phyloP scores from a whole-genome alignment of 805 yeast species.

The Debaryomyces tyrocola region DNA sequence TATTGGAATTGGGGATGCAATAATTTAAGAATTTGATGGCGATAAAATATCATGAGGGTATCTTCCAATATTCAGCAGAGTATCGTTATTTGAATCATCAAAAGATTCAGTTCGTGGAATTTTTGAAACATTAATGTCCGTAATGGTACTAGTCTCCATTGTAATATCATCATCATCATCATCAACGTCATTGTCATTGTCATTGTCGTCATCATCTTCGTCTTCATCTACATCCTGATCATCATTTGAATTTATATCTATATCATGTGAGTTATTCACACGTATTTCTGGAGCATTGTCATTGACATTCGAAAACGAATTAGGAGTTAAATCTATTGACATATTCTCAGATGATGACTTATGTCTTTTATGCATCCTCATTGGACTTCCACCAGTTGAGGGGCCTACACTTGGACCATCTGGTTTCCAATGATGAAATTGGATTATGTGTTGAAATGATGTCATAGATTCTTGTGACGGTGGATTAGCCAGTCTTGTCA shows the following conservation, averaged over 20 bases:
- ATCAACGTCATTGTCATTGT: not conserved
- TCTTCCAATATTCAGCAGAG: constrained; percentile 23
- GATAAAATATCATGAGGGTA: constrained; percentile 31
- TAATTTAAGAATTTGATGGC: constrained; percentile 6
- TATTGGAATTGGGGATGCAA: too few species aligned
- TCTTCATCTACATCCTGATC: not conserved
- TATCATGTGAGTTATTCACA: not conserved
- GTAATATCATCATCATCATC: constrained; percentile 12
- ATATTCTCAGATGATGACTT: constrained; percentile 30
- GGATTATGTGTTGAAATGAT: constrained; percentile 51
- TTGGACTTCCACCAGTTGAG: constrained; percentile 9
- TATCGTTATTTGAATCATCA: constrained; percentile 2
- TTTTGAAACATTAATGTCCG: constrained; percentile 1
- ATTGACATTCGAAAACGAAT: not conserved
- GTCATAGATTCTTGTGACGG: constrained; percentile 46
- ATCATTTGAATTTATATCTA: not conserved
- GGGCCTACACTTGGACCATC: constrained; percentile 23
- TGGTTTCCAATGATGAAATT: constrained; percentile 60
- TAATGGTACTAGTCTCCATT: constrained; percentile 12
- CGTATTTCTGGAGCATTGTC: not conserved
- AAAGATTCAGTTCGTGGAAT: not conserved
- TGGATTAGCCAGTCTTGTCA: constrained; percentile 26
- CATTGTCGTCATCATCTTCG: constrained; percentile 2
- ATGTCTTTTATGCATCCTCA: constrained; percentile 35
- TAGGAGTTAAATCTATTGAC: constrained; percentile 25